Percentiles rank a stretch among this genome's conserved stretches.
Evolutionary conservation across 495 filamentous ascomycete species (phyloP).

Genomic region (Aspergillus leporis): DNA sequence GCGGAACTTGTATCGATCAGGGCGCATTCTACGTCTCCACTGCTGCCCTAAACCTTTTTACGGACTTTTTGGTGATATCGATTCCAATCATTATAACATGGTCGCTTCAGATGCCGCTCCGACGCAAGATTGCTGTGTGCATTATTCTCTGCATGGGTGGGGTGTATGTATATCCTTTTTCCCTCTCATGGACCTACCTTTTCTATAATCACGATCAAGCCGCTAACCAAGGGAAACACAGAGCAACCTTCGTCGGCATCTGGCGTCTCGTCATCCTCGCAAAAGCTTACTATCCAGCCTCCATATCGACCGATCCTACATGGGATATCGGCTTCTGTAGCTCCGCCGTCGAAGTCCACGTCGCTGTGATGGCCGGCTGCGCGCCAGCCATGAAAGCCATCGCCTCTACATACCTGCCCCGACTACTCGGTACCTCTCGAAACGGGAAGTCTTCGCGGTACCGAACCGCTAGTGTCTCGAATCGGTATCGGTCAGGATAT

Average conservation of each 20-base stretch:
- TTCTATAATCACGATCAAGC: neutral
- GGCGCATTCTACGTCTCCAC: conserved; percentile 43
- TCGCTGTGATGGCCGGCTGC: conserved; percentile 54
- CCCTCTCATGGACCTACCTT: neutral
- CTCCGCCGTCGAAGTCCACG: conserved; percentile 55
- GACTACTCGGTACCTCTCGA: neutral
- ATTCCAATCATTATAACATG: conserved; percentile 51
- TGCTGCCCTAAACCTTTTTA: conserved; percentile 45
- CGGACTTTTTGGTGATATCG: conserved; percentile 46
- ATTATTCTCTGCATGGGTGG: conserved; percentile 43
- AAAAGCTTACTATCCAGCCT: conserved; percentile 19
- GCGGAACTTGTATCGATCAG: conserved; percentile 44
- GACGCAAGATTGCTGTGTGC: conserved; percentile 46
- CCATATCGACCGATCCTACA: conserved; percentile 19
- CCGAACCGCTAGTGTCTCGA: neutral
- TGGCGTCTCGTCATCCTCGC: conserved; percentile 31
- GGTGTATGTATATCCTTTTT: conserved; percentile 31
- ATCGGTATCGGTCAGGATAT: neutral
- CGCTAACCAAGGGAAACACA: conserved; percentile 19
- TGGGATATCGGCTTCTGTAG: conserved; percentile 50
- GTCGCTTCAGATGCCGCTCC: conserved; percentile 43
- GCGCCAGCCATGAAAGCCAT: conserved; percentile 27
- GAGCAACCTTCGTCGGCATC: conserved; percentile 51
- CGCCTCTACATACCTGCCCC: neutral
- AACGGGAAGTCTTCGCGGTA: neutral